A percentile compares a stretch with the other conserved stretches of the same genome.
phyloP scores from a whole-genome alignment of 1,139 yeast species.

The Taphrina deformans region DNA sequence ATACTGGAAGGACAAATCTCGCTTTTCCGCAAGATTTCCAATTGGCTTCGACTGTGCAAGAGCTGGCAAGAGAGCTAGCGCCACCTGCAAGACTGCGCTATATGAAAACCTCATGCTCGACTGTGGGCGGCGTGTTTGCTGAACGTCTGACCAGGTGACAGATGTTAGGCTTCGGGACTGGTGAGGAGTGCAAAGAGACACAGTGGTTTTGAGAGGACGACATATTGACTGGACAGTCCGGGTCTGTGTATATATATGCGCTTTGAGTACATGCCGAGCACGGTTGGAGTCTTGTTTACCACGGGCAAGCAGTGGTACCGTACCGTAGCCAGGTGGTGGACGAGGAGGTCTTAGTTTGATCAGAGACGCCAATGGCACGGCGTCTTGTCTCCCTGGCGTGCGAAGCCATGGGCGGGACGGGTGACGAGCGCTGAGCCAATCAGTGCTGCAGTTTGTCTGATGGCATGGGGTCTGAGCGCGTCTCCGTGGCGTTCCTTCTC shows the following conservation, averaged over 20 bases:
- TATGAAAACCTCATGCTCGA: background rate
- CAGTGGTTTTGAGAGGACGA: background rate
- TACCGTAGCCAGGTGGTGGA: background rate
- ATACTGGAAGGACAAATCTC: slow-evolving; percentile 11
- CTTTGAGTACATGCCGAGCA: background rate
- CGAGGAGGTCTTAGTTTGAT: background rate
- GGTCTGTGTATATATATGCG: background rate
- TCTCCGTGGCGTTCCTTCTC: no score
- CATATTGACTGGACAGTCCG: background rate
- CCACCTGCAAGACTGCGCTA: background rate
- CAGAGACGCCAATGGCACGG: background rate
- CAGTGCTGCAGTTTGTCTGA: background rate
- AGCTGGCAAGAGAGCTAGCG: background rate
- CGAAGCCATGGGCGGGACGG: background rate
- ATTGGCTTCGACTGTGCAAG: background rate
- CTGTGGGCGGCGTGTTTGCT: no score
- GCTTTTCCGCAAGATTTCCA: slow-evolving; percentile 1
- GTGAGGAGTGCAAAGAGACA: background rate
- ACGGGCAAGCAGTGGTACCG: no score
- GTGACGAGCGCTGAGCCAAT: background rate
- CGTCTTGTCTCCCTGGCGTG: background rate
- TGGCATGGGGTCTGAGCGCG: no score
- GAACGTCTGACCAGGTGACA: no score
- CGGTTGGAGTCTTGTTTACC: background rate
- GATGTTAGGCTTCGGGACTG: background rate